Base-by-base conservation (phyloP, 1,284 basidiomycete genomes). In the Farysia itapuensis region DNA sequence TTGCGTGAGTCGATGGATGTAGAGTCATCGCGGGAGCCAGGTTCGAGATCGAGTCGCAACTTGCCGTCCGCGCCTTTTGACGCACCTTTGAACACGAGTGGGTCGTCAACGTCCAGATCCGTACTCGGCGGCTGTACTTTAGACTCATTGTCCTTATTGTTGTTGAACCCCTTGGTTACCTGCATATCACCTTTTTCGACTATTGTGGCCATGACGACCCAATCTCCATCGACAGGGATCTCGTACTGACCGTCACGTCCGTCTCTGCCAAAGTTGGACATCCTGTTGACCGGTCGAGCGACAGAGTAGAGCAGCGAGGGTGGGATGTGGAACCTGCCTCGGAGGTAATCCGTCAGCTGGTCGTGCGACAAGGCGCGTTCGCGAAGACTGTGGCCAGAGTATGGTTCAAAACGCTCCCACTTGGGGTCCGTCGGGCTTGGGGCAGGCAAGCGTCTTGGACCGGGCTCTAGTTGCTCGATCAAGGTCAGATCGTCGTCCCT, bases 201-300 rank as follows among this genome's bases (percentile, higher is more conserved):
- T 18, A 94, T 84, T 6, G 92, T 89, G 2, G 87, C 90, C 40
- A 94, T 87, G 7, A 88, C 88, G 34, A 93, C 83, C 86, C 88
- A 97, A 77, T 97, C 94, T 2, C 89, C 88, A 5, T 85, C 83
- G 4, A 97, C 85, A 2, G 93, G 93, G 0, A 98, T 83, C 39
- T 95, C 90, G 77, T 91, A 93, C 13, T 86, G 86, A 20, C 67
- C 67, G 34, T 64, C 50, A 5, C 30, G 22, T 18, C 7, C 4
- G 5, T 34, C 26, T 15, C 49, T 42, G 31, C 31, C 31, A 18
- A 8, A 8, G 31, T 8, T 18, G 31, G 8, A 9, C 9, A 12
- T 20, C 8, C 18, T 6, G 13, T 35, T 20, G 14, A 38, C 39
- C n/a, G 45, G 44, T 9, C 52, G 30, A 2, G 44, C 54, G 22